Evolutionary conservation across 148 eudicot genomes (phyloP), one percentile per base, ranked within the genome.

Genomic region (Dysphania ambrosioides): DNA sequence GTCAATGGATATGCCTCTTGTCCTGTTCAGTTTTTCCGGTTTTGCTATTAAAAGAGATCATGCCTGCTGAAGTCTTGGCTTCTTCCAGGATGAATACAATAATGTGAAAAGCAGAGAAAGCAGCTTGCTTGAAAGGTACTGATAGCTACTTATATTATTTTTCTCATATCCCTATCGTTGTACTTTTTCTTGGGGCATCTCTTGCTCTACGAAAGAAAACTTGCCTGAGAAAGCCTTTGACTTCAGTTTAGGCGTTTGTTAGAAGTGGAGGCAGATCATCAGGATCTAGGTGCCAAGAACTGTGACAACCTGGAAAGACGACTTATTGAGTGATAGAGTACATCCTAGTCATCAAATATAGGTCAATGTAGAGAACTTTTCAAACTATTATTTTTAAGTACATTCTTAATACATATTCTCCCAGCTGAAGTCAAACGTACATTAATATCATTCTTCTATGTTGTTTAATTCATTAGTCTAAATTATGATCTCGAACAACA

Each of bases 11-110:
- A 31, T 23, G 29, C 21, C 15, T 51, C 55, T 24, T 19, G 55
- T 70, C 56, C 63, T 70, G 58, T n/a, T n/a, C n/a, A n/a, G n/a
- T n/a, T n/a, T n/a, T n/a, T n/a, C n/a, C n/a, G n/a, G n/a, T n/a
- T n/a, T n/a, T n/a, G n/a, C n/a, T n/a, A n/a, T 73, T 73, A 61
- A 62, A 70, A 38, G 78, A 83, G 68, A 65, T 59, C 61, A 72
- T 92, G 68, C 97, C 99, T 82, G 83, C 76, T 61, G 89, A 81
- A 76, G 82, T 90, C 51, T 80, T 92, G 70, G 81, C 88, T 79
- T 97, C 99, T 12, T 95, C 90, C 80, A 82, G 84, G 96, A 90
- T 84, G 97, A 92, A 88, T 88, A 92, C 49, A 96, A 89, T 83
- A 90, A 69, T 88, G 97, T 19, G 99, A 87, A 76, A 90, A 89